A percentile compares a stretch with the other conserved stretches of the same genome.
These are phyloP conservation scores for Botrytis paeoniae DNA, from an alignment of 2,329 filamentous ascomycete genomes.

Conservation along the genomic window DNA sequence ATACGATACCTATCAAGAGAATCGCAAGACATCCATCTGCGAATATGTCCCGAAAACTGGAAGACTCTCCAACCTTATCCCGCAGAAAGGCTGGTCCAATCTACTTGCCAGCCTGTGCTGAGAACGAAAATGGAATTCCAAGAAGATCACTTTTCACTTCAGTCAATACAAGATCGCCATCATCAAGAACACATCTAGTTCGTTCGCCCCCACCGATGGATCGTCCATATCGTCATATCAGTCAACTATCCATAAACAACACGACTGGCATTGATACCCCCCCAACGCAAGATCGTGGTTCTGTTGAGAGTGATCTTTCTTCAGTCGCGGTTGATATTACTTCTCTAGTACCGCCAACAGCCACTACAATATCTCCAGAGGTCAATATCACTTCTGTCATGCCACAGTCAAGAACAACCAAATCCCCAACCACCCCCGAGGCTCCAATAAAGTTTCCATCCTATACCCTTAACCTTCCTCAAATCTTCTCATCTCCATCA, in stretches of 20 bases:
- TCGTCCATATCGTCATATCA: constrained; percentile 16
- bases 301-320: background rate
- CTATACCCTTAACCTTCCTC: background rate
- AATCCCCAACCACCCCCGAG: no score
- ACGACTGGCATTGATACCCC: background rate
- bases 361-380: background rate
- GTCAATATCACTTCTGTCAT: background rate
- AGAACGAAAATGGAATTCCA: background rate
- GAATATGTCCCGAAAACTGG: background rate
- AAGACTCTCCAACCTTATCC: background rate
- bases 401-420: background rate
- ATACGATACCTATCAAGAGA: background rate
- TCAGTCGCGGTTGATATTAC: background rate
- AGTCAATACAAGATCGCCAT: background rate
- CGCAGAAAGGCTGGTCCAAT: background rate
- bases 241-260: background rate
- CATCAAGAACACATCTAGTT: background rate
- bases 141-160: background rate
- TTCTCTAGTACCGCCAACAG: background rate
- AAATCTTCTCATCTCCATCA: constrained; percentile 5
- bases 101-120: background rate
- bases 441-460: background rate
- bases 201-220: constrained; percentile 3
- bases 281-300: background rate
- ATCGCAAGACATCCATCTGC: background rate